These are phyloP conservation scores for Coriolopsis trogii DNA, from an alignment of 1,284 basidiomycete genomes.

Conservation along the genomic window DNA sequence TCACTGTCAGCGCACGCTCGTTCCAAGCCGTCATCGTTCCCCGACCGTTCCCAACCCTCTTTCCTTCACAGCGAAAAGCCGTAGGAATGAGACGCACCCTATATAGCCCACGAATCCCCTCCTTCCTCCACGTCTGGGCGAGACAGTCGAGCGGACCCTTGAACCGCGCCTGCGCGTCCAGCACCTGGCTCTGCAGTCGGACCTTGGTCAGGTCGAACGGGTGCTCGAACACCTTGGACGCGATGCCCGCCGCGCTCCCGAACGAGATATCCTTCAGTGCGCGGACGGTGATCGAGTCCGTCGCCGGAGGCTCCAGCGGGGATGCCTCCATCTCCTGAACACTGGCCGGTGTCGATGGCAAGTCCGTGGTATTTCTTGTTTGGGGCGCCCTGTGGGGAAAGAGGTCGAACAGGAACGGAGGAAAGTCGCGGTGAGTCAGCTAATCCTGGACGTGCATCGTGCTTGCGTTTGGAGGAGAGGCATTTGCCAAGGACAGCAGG, in stretches of 20 bases:
- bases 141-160: constrained; percentile 83
- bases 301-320: constrained; percentile 28
- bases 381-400: background rate
- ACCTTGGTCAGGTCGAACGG: constrained; percentile 88
- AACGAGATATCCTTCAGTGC: constrained; percentile 60
- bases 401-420: no score
- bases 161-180: constrained; percentile 73
- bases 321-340: constrained; percentile 38
- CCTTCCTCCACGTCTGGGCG: constrained; percentile 73
- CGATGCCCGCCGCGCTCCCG: constrained; percentile 76
- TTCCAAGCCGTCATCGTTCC: background rate
- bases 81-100: constrained; percentile 53
- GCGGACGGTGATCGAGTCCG: constrained; percentile 37
- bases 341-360: background rate
- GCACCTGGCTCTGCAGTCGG: constrained; percentile 81
- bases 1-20: constrained; percentile 6
- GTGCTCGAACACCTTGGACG: constrained; percentile 84
- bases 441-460: no score
- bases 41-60: no score
- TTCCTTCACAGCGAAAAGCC: background rate
- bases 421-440: no score
- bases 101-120: constrained; percentile 81
- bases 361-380: background rate
- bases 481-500: no score
- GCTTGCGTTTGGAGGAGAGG: no score